phyloP scores from a whole-genome alignment of 345 rosid species.

The Citrus mangshanensis region DNA sequence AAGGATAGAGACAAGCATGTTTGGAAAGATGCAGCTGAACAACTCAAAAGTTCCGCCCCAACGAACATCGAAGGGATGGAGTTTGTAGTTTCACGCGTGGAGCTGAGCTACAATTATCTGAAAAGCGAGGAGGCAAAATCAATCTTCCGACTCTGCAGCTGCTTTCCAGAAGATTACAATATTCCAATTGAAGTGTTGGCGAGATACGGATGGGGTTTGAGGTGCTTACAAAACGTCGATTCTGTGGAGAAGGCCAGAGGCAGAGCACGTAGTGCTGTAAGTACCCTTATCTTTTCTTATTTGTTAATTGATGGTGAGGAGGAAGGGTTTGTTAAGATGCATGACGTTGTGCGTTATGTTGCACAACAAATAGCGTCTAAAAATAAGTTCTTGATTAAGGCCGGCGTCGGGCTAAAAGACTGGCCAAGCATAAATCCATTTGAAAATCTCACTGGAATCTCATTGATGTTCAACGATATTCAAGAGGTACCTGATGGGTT shows the following conservation, averaged over 20 bases:
- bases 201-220: too few species aligned
- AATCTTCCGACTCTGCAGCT: conserved; percentile 3
- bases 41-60: too few species aligned
- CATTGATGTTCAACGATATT: background rate
- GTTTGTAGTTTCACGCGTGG: background rate
- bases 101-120: background rate
- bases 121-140: background rate
- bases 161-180: conserved; percentile 11
- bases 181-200: background rate
- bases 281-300: too few species aligned
- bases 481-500: background rate
- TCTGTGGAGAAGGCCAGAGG: background rate
- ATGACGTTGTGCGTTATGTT: too few species aligned
- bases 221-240: too few species aligned
- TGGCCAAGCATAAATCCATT: too few species aligned
- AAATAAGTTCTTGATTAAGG: background rate
- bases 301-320: too few species aligned
- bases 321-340: too few species aligned
- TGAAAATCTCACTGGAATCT: background rate
- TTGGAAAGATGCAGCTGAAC: too few species aligned
- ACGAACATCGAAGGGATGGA: too few species aligned
- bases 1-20: too few species aligned
- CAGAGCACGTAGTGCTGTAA: background rate
- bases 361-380: too few species aligned
- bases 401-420: background rate